Evolutionary conservation across 306 rosid genomes (phyloP).

Genomic region (Trichosanthes cucumerina): DNA sequence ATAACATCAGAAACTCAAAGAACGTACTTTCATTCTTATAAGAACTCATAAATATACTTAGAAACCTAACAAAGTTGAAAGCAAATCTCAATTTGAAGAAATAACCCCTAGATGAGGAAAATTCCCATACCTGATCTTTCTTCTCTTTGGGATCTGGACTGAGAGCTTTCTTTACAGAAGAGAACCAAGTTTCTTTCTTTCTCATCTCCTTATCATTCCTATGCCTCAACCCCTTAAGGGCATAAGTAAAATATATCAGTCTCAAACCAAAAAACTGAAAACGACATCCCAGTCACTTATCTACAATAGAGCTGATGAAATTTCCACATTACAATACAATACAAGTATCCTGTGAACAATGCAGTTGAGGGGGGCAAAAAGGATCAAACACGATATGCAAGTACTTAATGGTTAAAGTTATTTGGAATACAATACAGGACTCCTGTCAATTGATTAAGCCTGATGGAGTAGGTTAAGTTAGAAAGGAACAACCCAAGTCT

Average conservation of each 20-base stretch:
- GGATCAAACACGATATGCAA: not conserved
- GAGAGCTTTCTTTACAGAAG: constrained; percentile 87
- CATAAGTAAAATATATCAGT: not conserved
- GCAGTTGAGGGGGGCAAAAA: not conserved
- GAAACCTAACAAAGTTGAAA: not conserved
- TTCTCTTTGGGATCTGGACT: constrained; percentile 83
- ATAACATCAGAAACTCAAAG: constrained; percentile 9
- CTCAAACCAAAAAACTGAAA: not conserved
- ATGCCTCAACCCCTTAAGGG: constrained; percentile 25
- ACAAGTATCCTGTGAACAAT: not conserved
- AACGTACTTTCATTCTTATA: not conserved
- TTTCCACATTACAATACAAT: not conserved
- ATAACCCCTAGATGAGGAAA: not conserved
- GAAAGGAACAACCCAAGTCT: not conserved
- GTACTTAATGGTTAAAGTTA: not conserved
- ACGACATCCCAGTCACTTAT: not conserved
- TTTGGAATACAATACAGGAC: not conserved
- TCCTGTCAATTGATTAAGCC: not conserved
- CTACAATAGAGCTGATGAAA: not conserved
- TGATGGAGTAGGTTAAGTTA: not conserved
- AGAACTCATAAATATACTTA: not conserved
- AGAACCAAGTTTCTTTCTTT: constrained; percentile 90
- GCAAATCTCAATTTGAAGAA: not conserved
- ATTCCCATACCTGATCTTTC: constrained; percentile 42
- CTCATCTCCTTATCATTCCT: constrained; percentile 88